Evolutionary conservation across 352 stramenopile species (phyloP).

Genomic region (Phytophthora macrochlamydospora): DNA sequence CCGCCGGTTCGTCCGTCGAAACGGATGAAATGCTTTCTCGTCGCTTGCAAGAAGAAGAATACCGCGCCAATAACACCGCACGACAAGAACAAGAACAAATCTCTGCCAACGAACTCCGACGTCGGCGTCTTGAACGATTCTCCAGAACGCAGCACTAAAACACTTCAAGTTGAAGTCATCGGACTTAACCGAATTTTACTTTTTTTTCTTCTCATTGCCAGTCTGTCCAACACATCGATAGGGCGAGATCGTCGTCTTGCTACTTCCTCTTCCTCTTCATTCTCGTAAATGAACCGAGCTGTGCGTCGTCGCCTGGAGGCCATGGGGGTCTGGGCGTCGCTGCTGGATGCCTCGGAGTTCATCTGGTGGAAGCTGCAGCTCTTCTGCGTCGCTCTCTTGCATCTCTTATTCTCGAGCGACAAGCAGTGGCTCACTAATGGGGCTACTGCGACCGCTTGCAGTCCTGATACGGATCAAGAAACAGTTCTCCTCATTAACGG

Average conservation of each 20-base stretch:
- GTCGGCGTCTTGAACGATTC: conserved; percentile 34
- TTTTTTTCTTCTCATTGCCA: not conserved
- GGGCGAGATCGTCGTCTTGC: not conserved
- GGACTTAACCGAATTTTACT: not conserved
- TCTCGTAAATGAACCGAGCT: conserved; percentile 13
- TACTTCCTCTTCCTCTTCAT: not conserved
- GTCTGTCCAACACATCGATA: conserved; percentile 2
- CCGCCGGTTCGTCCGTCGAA: conserved; percentile 7
- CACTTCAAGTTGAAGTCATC: not conserved
- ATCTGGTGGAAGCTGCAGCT: conserved; percentile 73
- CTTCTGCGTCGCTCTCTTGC: conserved; percentile 58
- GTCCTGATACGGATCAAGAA: not conserved
- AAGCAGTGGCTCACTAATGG: conserved; percentile 39
- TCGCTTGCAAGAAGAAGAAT: conserved; percentile 40
- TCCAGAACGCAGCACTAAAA: conserved; percentile 4
- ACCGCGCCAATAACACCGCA: conserved; percentile 6
- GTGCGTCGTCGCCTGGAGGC: conserved; percentile 17
- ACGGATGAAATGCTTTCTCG: conserved; percentile 31
- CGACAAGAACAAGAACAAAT: conserved; percentile 18
- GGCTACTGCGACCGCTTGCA: not conserved
- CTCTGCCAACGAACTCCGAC: conserved; percentile 29
- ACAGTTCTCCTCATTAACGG: not conserved
- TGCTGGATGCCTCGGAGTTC: conserved; percentile 46
- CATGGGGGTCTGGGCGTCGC: conserved; percentile 26
- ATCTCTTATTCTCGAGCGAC: conserved; percentile 81